Percentiles rank a stretch among this genome's conserved stretches.
phyloP scores from a whole-genome alignment of 495 filamentous ascomycete genomes.

The Penicillium angulare region DNA sequence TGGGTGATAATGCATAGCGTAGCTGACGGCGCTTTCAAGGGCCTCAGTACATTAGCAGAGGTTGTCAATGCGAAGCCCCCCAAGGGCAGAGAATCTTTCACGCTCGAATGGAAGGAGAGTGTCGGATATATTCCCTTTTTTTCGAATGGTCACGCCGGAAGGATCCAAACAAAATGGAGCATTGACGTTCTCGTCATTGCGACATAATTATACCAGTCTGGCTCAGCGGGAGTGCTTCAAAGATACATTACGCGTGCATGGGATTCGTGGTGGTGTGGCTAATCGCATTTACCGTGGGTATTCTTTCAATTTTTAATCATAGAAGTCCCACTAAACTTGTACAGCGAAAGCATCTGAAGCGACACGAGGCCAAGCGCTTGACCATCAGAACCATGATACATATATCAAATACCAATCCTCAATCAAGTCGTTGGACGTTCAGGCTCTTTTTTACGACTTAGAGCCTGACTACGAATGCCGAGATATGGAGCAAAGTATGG shows the following conservation, averaged over 20 bases:
- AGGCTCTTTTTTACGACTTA: conserved; percentile 18
- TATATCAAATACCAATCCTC: conserved; percentile 23
- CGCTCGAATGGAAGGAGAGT: neutral
- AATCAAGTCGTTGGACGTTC: conserved; percentile 19
- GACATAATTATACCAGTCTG: conserved; percentile 17
- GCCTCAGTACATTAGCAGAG: conserved; percentile 9
- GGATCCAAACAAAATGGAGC: neutral
- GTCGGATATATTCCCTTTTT: conserved; percentile 1
- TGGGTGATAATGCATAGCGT: conserved; percentile 18
- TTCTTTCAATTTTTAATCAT: neutral
- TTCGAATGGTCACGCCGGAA: neutral
- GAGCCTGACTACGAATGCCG: conserved; percentile 21
- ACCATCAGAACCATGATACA: conserved; percentile 22
- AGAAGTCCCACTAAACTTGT: neutral
- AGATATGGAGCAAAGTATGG: conserved; percentile 27
- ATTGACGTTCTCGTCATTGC: conserved; percentile 2
- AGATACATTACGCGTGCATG: conserved; percentile 17
- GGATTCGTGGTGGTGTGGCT: conserved; percentile 16
- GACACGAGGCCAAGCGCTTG: conserved; percentile 17
- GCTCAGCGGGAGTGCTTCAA: conserved; percentile 19
- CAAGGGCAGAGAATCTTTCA: conserved; percentile 21
- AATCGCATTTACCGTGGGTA: conserved; percentile 10
- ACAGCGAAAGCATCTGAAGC: conserved; percentile 23
- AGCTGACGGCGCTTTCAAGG: conserved; percentile 24
- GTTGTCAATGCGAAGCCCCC: conserved; percentile 14